A percentile compares a stretch with the other conserved stretches of the same genome.
Evolutionary conservation across 805 yeast species (phyloP).

Genomic region (Suhomyces canberraensis): DNA sequence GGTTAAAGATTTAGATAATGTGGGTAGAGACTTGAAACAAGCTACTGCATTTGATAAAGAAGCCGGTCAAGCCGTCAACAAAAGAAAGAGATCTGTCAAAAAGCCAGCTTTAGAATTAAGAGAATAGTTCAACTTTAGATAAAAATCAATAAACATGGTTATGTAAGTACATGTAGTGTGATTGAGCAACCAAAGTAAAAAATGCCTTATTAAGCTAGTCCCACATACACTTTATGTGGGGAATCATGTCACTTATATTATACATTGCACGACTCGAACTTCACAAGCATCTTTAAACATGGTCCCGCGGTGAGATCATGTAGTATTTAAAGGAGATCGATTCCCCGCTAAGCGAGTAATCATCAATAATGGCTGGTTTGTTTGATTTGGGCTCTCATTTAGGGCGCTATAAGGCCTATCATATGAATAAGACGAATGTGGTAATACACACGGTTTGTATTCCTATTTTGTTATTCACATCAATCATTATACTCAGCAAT

Average conservation of each 20-base stretch:
- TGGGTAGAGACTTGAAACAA: slow-evolving; percentile 74
- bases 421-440: slow-evolving; percentile 59
- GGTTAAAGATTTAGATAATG: slow-evolving; percentile 81
- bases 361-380: slow-evolving; percentile 35
- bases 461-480: slow-evolving; percentile 66
- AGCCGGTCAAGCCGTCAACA: slow-evolving; percentile 27
- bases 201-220: too few species aligned
- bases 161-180: too few species aligned
- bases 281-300: too few species aligned
- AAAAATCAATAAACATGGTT: background rate
- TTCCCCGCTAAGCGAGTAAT: too few species aligned
- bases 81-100: slow-evolving; percentile 42
- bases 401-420: slow-evolving; percentile 46
- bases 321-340: too few species aligned
- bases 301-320: too few species aligned
- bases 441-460: slow-evolving; percentile 74
- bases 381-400: slow-evolving; percentile 37
- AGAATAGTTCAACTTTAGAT: slow-evolving; percentile 20
- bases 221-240: too few species aligned
- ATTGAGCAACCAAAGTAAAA: too few species aligned
- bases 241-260: too few species aligned
- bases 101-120: slow-evolving; percentile 56
- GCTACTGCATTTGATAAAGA: slow-evolving; percentile 52
- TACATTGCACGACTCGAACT: too few species aligned
- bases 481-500: slow-evolving; percentile 40